Evolutionary conservation across 805 yeast species (phyloP).

Genomic region (Candida krabiensis): DNA sequence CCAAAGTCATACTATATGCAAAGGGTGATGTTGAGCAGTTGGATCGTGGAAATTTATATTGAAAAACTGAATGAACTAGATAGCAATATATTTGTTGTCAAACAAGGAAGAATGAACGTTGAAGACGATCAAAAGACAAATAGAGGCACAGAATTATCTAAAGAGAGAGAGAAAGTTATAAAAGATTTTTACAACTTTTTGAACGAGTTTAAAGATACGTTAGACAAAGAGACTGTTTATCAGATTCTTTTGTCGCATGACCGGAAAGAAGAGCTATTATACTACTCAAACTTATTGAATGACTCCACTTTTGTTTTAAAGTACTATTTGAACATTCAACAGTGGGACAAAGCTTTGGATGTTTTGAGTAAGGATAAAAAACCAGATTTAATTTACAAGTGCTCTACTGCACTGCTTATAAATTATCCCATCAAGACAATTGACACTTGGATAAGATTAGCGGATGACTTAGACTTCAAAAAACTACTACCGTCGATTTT

Average conservation of each 20-base stretch:
- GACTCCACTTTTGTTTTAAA: constrained; percentile 71
- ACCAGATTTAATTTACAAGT: constrained; percentile 55
- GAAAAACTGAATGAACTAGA: constrained; percentile 46
- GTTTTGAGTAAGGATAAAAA: constrained; percentile 51
- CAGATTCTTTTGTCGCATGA: constrained; percentile 71
- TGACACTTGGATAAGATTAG: constrained; percentile 71
- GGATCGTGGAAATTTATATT: constrained; percentile 63
- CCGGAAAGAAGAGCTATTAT: constrained; percentile 59
- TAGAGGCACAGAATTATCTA: constrained; percentile 13
- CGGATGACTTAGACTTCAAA: constrained; percentile 52
- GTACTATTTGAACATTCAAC: constrained; percentile 64
- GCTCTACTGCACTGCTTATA: constrained; percentile 65
- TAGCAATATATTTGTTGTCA: constrained; percentile 18
- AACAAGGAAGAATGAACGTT: constrained; percentile 4
- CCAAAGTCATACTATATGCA: constrained; percentile 40
- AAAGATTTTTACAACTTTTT: constrained; percentile 51
- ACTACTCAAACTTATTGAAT: constrained; percentile 63
- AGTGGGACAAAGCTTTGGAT: constrained; percentile 73
- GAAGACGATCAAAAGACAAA: constrained; percentile 9
- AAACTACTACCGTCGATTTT: constrained; percentile 75
- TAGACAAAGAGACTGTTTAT: constrained; percentile 71
- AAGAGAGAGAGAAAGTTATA: constrained; percentile 32
- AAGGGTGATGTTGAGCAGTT: constrained; percentile 54
- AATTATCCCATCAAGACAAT: constrained; percentile 71
- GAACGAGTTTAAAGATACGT: constrained; percentile 39